Evolutionary conservation across 2,329 filamentous ascomycete genomes (phyloP).

Genomic region (Microdochium nivale): DNA sequence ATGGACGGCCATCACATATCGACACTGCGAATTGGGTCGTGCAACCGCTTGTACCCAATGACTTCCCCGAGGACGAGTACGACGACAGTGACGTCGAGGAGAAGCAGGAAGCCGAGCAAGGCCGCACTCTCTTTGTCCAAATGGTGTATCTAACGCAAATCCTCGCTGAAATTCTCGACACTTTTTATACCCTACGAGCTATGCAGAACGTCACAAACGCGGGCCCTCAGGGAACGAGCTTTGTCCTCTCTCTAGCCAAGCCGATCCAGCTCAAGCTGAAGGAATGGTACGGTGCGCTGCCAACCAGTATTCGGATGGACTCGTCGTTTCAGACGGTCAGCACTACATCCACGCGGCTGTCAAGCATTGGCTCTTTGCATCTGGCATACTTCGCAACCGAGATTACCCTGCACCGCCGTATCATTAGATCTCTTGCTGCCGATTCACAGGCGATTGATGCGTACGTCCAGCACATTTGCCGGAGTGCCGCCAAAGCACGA

Average conservation of each 20-base stretch:
- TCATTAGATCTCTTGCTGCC: constrained; percentile 68
- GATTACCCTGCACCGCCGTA: constrained; percentile 85
- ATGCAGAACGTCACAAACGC: constrained; percentile 59
- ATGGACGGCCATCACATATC: constrained; percentile 63
- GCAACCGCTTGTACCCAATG: constrained; percentile 40
- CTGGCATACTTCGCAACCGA: constrained; percentile 90
- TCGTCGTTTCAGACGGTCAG: constrained; percentile 34
- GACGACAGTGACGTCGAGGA: constrained; percentile 54
- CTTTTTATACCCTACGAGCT: constrained; percentile 74
- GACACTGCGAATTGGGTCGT: constrained; percentile 58
- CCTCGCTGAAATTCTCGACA: constrained; percentile 72
- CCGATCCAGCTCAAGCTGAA: constrained; percentile 76
- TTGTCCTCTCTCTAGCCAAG: constrained; percentile 69
- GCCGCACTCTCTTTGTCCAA: constrained; percentile 62
- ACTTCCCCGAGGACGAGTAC: constrained; percentile 59
- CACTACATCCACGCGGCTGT: constrained; percentile 35
- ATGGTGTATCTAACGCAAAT: constrained; percentile 70
- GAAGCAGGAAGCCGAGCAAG: constrained; percentile 56
- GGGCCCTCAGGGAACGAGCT: constrained; percentile 59
- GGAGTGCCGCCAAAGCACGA: constrained; percentile 85
- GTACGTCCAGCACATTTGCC: constrained; percentile 86
- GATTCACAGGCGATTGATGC: constrained; percentile 48
- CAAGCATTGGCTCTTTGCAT: constrained; percentile 70
- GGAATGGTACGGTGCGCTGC: constrained; percentile 71
- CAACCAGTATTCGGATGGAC: constrained; percentile 58